These are phyloP conservation scores for Cystoisospora suis DNA, from an alignment of 169 alveolate species.

Conservation along the genomic window DNA sequence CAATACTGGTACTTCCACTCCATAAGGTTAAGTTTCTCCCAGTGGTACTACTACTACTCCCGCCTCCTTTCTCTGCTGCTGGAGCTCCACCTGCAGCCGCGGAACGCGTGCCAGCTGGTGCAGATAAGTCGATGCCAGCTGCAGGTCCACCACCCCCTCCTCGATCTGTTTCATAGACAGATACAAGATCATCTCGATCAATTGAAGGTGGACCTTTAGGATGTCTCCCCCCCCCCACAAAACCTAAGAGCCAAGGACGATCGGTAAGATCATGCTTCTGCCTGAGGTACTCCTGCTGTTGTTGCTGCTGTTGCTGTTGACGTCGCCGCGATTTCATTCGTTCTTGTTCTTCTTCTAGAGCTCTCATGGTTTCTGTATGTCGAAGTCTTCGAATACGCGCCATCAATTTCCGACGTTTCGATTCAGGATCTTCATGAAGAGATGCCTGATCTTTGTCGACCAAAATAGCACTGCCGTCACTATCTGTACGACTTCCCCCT, in stretches of 20 bases:
- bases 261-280: background rate
- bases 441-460: too few relatives aligned
- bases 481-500: too few relatives aligned
- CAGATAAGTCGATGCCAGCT: background rate
- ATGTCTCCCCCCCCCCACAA: too few relatives aligned
- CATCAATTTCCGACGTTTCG: background rate
- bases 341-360: background rate
- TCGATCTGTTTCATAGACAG: background rate
- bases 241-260: background rate
- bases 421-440: too few relatives aligned
- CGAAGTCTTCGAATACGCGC: background rate
- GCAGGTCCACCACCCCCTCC: background rate
- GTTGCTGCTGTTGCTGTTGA: background rate
- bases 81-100: background rate
- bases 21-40: background rate
- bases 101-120: background rate
- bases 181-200: background rate
- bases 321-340: too few relatives aligned
- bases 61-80: background rate
- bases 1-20: conserved; percentile 42
- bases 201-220: too few relatives aligned
- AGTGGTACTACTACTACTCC: conserved; percentile 23
- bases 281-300: background rate
- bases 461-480: too few relatives aligned
- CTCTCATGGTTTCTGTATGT: background rate